Evolutionary conservation across 108 stramenopile species (phyloP), one percentile per base, ranked within the genome.

Genomic region (Schizochytrium sp.): DNA sequence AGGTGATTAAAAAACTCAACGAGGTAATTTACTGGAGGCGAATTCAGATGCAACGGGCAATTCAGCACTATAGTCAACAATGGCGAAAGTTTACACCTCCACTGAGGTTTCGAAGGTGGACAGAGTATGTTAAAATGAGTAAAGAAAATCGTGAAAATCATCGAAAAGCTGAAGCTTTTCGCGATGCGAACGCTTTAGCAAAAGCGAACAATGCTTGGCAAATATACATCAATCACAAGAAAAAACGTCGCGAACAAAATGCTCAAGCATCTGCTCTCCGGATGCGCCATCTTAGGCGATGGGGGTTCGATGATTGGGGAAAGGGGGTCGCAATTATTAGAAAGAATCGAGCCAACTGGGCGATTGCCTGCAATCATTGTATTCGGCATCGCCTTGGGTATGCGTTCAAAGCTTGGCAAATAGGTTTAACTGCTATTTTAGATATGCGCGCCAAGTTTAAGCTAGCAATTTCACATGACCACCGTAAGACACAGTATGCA

Each of bases 311-410:
- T 7, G 40, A 8, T 7, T 69, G 64, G 64, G 28, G 64, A 13
- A 7, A 15, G 15, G 2, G 64, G 1, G 64, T 69, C 3, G 19
- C 12, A 3, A 44, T 69, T 2, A 44, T 69, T 44, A 69, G 44
- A 44, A 38, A 69, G 64, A 44, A 69, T 15, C 64, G 64, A 7
- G 64, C 64, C 8, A 13, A 13, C 64, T 69, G 64, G 64, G 64
- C 64, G 10, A 44, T 44, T 7, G 64, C 64, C 7, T 38, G 8
- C 12, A 44, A 12, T 10, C 64, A 44, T 38, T 69, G 64, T 44
- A 44, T 44, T 15, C 64, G 64, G 19, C 64, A 69, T 3, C 64
- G 64, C 28, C 2, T 2, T 7, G 5, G 15, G 28, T 44, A 44
- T 15, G 64, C 64, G 10, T 7, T 69, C 28, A 44, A 2, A 44